Evolutionary conservation across 768 basidiomycete genomes (phyloP).

Genomic region (Kwoniella dendrophila): DNA sequence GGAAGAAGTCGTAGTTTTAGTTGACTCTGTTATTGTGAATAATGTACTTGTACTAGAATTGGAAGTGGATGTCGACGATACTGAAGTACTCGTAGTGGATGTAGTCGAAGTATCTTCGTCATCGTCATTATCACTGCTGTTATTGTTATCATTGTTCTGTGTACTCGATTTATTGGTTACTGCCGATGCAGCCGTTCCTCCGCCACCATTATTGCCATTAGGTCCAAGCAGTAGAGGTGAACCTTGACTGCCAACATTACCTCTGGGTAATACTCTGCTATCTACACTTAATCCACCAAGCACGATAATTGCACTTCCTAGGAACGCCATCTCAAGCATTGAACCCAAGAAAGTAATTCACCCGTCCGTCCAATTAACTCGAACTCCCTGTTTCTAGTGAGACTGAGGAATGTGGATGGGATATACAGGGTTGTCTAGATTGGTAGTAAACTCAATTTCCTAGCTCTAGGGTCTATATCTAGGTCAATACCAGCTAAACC

Average conservation of each 20-base stretch:
- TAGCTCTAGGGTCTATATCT: conserved; percentile 8
- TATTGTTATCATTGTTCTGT: background rate
- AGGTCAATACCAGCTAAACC: conserved; percentile 22
- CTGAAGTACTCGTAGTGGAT: background rate
- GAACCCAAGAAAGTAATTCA: background rate
- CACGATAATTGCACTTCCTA: background rate
- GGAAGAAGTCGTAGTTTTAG: too few species aligned
- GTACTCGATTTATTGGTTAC: background rate
- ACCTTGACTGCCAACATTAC: conserved; percentile 7
- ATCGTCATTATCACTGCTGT: background rate
- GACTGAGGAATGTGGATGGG: too few species aligned
- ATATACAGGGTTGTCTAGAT: background rate
- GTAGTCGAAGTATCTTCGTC: background rate
- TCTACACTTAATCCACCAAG: background rate
- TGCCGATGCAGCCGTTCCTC: background rate
- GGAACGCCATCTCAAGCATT: background rate
- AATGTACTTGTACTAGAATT: conserved; percentile 5
- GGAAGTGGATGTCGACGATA: background rate
- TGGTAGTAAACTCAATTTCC: conserved; percentile 6
- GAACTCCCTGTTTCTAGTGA: background rate
- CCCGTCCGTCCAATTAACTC: background rate
- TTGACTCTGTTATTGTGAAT: too few species aligned
- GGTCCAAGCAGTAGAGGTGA: conserved; percentile 17
- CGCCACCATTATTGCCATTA: background rate
- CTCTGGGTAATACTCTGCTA: conserved; percentile 5